phyloP scores from a whole-genome alignment of 2,329 filamentous ascomycete genomes.

The Trichoderma koningii region DNA sequence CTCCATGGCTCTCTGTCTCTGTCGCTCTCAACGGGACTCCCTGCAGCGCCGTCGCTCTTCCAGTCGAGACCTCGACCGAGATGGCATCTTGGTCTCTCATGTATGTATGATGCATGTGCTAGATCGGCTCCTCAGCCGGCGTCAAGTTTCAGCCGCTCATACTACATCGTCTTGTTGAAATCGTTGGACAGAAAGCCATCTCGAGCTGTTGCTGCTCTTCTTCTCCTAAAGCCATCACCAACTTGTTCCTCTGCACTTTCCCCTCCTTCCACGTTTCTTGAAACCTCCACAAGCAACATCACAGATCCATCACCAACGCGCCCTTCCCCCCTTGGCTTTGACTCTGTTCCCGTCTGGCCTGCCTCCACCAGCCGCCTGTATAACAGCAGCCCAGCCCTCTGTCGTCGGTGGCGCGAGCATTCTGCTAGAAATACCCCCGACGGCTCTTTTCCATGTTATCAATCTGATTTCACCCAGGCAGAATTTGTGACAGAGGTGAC shows the following conservation, averaged over 20 bases:
- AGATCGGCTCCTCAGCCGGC: constrained; percentile 19
- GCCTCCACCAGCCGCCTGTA: constrained; percentile 11
- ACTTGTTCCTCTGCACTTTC: not conserved
- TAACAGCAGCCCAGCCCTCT: constrained; percentile 9
- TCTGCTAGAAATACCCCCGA: constrained; percentile 10
- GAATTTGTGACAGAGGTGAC: constrained; percentile 1
- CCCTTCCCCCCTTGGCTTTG: constrained; percentile 24
- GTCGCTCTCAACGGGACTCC: constrained; percentile 12
- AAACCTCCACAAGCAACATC: constrained; percentile 4
- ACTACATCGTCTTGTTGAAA: not conserved
- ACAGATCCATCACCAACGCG: constrained; percentile 5
- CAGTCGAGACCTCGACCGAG: not conserved
- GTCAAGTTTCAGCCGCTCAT: constrained; percentile 2
- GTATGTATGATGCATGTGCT: constrained; percentile 14
- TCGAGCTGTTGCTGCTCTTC: not conserved
- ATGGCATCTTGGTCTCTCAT: constrained; percentile 8
- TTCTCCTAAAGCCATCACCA: not conserved
- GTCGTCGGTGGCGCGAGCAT: not conserved
- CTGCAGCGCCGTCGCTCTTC: constrained; percentile 6
- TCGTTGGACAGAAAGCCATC: not conserved
- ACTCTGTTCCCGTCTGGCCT: constrained; percentile 23
- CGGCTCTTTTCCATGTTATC: not conserved
- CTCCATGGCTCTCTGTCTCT: not conserved
- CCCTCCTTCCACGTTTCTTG: not conserved
- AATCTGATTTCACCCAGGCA: not conserved